phyloP scores from a whole-genome alignment of 371 early-diverging fungal species.

The Capillidium heterosporum region DNA sequence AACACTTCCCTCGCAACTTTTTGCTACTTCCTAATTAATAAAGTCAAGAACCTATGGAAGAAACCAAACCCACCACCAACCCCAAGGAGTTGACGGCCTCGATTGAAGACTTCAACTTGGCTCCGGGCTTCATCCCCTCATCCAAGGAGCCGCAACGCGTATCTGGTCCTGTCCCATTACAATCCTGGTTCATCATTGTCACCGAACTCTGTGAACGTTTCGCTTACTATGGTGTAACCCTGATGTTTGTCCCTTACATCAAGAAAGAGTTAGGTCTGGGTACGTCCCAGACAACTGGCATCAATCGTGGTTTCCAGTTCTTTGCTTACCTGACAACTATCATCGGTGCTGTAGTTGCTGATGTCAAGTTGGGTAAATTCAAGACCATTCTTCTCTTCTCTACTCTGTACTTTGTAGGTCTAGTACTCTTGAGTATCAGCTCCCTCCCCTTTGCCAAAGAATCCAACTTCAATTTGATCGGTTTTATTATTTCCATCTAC shows the following conservation, averaged over 20 bases:
- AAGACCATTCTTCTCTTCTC: background rate
- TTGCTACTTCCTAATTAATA: no score
- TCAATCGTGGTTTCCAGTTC: constrained; percentile 58
- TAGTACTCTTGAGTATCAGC: background rate
- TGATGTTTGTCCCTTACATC: constrained; percentile 50
- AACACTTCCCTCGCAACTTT: no score
- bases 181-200: constrained; percentile 29
- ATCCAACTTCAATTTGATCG: constrained; percentile 32
- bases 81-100: no score
- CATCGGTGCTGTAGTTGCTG: constrained; percentile 48
- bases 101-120: no score
- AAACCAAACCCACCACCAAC: no score
- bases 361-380: background rate
- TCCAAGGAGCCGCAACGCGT: constrained; percentile 6
- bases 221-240: constrained; percentile 46
- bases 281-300: constrained; percentile 40
- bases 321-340: constrained; percentile 64
- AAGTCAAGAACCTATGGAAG: no score
- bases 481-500: constrained; percentile 37
- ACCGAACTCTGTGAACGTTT: constrained; percentile 50
- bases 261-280: constrained; percentile 19
- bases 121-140: no score
- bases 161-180: constrained; percentile 21
- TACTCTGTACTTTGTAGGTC: background rate
- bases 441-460: constrained; percentile 18